Conservation (phyloP, 164 flowering plant species). For the Amborella trichopoda region DNA sequence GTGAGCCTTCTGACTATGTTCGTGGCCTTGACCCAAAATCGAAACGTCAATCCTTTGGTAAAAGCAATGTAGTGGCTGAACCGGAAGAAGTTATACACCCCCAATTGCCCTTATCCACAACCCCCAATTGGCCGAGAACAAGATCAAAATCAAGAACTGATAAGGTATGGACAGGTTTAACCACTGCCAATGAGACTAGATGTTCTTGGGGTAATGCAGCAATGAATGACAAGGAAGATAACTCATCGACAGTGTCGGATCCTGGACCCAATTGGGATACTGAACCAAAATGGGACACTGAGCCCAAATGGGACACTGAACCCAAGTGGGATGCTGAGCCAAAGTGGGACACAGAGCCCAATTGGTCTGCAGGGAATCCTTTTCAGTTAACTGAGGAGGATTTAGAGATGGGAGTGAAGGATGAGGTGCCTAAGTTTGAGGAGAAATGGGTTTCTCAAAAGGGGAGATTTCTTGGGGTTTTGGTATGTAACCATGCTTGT, state of each 20-base stretch:
- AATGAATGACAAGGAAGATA: slow-evolving; percentile 80
- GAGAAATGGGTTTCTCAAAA: slow-evolving; percentile 68
- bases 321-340: slow-evolving; percentile 15
- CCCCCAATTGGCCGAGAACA: slow-evolving; percentile 95
- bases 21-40: slow-evolving; percentile 86
- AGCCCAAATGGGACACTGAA: slow-evolving; percentile 51
- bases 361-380: slow-evolving; percentile 32
- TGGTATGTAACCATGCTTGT: slow-evolving; percentile 96
- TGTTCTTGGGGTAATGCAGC: slow-evolving; percentile 74
- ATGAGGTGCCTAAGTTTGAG: slow-evolving; percentile 26
- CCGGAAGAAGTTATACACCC: slow-evolving; percentile 83
- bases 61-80: slow-evolving; percentile 48
- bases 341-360: slow-evolving; percentile 37
- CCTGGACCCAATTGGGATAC: slow-evolving; percentile 99
- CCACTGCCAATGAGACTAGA: slow-evolving; percentile 52
- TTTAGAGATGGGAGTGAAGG: slow-evolving; percentile 33
- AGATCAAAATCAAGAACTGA: slow-evolving; percentile 79
- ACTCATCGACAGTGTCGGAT: slow-evolving; percentile 94
- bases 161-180: slow-evolving; percentile 72
- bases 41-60: slow-evolving; percentile 81
- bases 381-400: slow-evolving; percentile 63
- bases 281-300: slow-evolving; percentile 94
- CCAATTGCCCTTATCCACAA: slow-evolving; percentile 50
- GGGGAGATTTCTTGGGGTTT: slow-evolving; percentile 78
- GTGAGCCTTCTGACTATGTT: slow-evolving; percentile 92